A percentile compares a stretch with the other conserved stretches of the same genome.
phyloP scores from a whole-genome alignment of 2,329 filamentous ascomycete genomes.

The Calonectria hawksworthii region DNA sequence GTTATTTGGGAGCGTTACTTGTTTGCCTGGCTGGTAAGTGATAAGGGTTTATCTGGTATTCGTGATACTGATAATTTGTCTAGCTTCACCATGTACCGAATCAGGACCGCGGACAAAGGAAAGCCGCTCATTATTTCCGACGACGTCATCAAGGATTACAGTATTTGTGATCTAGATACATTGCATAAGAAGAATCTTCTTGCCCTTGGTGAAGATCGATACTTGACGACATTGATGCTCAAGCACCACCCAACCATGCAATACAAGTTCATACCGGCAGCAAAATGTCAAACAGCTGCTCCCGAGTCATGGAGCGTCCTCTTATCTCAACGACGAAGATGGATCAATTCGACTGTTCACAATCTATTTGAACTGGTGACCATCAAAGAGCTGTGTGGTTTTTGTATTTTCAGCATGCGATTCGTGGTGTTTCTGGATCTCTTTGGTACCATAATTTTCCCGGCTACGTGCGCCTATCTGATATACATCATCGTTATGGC shows the following conservation, averaged over 20 bases:
- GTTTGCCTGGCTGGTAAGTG: slow-evolving; percentile 97
- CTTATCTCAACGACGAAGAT: slow-evolving; percentile 96
- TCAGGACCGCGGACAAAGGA: slow-evolving; percentile 93
- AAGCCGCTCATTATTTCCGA: slow-evolving; percentile 95
- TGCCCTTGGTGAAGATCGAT: slow-evolving; percentile 96
- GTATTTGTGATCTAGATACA: slow-evolving; percentile 90
- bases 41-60: neutral
- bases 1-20: slow-evolving; percentile 96
- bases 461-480: slow-evolving; percentile 88
- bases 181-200: slow-evolving; percentile 97
- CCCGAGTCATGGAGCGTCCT: slow-evolving; percentile 95
- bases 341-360: slow-evolving; percentile 99
- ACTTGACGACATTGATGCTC: slow-evolving; percentile 96
- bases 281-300: slow-evolving; percentile 92
- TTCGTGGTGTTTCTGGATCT: slow-evolving; percentile 97
- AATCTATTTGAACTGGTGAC: slow-evolving; percentile 93
- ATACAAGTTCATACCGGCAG: slow-evolving; percentile 95
- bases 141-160: slow-evolving; percentile 87
- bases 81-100: slow-evolving; percentile 99
- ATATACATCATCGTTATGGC: slow-evolving; percentile 75
- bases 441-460: slow-evolving; percentile 90
- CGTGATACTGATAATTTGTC: slow-evolving; percentile 53
- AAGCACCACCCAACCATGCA: slow-evolving; percentile 97
- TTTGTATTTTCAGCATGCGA: slow-evolving; percentile 99
- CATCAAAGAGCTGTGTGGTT: slow-evolving; percentile 94